Evolutionary conservation across 345 rosid genomes (phyloP).

Genomic region (Rubroshorea leprosula): DNA sequence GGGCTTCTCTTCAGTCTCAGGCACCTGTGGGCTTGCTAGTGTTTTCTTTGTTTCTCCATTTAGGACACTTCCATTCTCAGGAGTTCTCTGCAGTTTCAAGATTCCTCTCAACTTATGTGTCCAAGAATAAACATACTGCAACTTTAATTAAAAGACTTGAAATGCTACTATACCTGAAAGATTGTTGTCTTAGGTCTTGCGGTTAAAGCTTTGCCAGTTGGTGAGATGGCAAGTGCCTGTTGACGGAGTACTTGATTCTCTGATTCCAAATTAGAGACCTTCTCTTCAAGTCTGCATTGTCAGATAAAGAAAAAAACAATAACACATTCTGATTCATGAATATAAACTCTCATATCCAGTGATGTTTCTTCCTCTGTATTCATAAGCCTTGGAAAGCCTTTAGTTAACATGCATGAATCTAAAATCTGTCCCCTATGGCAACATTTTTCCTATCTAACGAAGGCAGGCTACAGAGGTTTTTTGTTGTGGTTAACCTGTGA

Average conservation of each 20-base stretch:
- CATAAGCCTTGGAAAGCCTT: background rate
- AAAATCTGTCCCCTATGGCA: background rate
- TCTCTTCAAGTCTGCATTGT: constrained; percentile 57
- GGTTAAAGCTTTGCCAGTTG: constrained; percentile 56
- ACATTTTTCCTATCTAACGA: background rate
- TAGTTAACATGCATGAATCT: background rate
- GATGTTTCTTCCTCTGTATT: background rate
- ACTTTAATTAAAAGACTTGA: background rate
- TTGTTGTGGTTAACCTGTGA: background rate
- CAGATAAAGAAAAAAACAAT: constrained; percentile 3
- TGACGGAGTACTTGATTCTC: constrained; percentile 92
- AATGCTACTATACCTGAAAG: constrained; percentile 48
- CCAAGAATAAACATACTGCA: constrained; percentile 1
- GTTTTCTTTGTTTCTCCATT: constrained; percentile 63
- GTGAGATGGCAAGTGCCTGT: constrained; percentile 76
- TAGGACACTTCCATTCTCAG: constrained; percentile 48
- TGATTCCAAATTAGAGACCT: constrained; percentile 75
- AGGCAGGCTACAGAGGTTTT: background rate
- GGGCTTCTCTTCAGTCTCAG: constrained; percentile 76
- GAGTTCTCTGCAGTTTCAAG: constrained; percentile 62
- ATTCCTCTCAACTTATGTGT: constrained; percentile 14
- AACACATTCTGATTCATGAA: background rate
- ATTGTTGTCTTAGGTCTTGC: constrained; percentile 57
- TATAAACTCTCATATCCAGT: background rate
- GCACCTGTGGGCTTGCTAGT: constrained; percentile 30